Conservation (phyloP, 495 filamentous ascomycete genomes). For the Aspergillus olivimuriae region DNA sequence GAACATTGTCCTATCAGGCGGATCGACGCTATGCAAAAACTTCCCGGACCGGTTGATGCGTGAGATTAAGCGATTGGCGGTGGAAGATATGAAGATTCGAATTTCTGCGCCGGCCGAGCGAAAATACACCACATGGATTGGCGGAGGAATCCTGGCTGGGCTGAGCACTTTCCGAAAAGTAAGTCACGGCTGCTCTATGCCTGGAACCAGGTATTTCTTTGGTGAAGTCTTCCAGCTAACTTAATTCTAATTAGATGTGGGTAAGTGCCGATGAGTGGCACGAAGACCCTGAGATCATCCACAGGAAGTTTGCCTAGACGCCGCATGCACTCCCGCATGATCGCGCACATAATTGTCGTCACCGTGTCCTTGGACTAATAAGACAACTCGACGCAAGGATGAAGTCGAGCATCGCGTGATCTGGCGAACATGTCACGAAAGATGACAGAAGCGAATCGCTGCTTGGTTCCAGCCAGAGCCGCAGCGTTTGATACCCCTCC, state of each 20-base stretch:
- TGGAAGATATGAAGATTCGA: constrained; percentile 98
- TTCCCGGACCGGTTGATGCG: constrained; percentile 92
- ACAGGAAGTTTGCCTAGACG: constrained; percentile 82
- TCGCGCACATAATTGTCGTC: too few species aligned
- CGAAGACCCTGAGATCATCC: constrained; percentile 97
- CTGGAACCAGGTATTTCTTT: too few species aligned
- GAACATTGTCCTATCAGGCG: constrained; percentile 95
- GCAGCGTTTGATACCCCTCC: constrained; percentile 42
- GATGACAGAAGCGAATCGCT: background rate
- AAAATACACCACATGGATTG: constrained; percentile 98
- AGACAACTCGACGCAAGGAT: too few species aligned
- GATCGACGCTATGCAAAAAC: constrained; percentile 83
- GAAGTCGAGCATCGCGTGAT: constrained; percentile 19
- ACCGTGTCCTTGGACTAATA: too few species aligned
- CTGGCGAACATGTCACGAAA: constrained; percentile 9
- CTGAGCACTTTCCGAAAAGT: constrained; percentile 99
- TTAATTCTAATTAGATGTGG: constrained; percentile 71
- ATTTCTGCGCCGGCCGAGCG: constrained; percentile 96
- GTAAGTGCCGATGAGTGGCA: constrained; percentile 99
- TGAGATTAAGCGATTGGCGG: constrained; percentile 86
- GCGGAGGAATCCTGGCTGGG: constrained; percentile 93
- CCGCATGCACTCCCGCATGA: too few species aligned
- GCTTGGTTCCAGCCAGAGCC: background rate
- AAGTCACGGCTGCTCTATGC: too few species aligned
- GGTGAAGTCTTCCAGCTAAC: background rate